phyloP scores from a whole-genome alignment of 2,329 filamentous ascomycete genomes.

The Diaporthe batatas region DNA sequence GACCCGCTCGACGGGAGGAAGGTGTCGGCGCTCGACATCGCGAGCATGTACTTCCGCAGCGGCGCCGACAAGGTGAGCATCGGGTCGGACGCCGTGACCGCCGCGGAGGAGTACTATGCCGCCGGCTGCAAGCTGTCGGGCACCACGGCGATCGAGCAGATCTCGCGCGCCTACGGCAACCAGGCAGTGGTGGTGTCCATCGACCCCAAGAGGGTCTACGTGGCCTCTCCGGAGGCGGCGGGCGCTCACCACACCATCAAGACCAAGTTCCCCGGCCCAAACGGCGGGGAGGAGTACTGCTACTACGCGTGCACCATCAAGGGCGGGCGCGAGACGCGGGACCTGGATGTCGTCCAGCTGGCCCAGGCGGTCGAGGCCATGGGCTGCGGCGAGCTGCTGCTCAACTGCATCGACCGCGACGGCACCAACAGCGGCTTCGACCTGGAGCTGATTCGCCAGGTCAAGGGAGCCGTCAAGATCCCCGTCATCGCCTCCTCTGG shows the following conservation, averaged over 20 bases:
- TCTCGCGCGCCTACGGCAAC: constrained; percentile 92
- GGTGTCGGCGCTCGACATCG: constrained; percentile 92
- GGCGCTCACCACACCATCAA: constrained; percentile 78
- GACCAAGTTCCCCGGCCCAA: constrained; percentile 77
- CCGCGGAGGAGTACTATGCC: constrained; percentile 90
- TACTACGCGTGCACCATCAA: constrained; percentile 99
- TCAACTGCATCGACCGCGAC: constrained; percentile 98
- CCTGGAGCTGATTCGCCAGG: constrained; percentile 88
- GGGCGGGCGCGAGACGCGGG: constrained; percentile 92
- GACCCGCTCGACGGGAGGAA: constrained; percentile 84
- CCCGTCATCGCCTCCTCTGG: constrained; percentile 96
- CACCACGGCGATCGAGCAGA: constrained; percentile 93
- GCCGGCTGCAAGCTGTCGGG: constrained; percentile 78
- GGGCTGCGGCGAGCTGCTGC: constrained; percentile 92
- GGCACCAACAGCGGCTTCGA: constrained; percentile 96
- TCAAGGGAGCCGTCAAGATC: constrained; percentile 88
- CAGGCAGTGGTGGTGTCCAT: constrained; percentile 97
- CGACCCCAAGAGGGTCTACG: constrained; percentile 92
- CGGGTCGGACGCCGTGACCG: constrained; percentile 92
- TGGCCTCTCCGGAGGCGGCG: constrained; percentile 66
- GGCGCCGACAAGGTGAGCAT: constrained; percentile 98
- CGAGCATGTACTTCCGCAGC: constrained; percentile 96
- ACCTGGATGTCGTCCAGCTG: constrained; percentile 92
- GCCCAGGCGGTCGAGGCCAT: constrained; percentile 92
- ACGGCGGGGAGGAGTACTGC: constrained; percentile 85